These are phyloP conservation scores for Rutstroemia sp. DNA, from an alignment of 2,329 filamentous ascomycete species.

Conservation along the genomic window DNA sequence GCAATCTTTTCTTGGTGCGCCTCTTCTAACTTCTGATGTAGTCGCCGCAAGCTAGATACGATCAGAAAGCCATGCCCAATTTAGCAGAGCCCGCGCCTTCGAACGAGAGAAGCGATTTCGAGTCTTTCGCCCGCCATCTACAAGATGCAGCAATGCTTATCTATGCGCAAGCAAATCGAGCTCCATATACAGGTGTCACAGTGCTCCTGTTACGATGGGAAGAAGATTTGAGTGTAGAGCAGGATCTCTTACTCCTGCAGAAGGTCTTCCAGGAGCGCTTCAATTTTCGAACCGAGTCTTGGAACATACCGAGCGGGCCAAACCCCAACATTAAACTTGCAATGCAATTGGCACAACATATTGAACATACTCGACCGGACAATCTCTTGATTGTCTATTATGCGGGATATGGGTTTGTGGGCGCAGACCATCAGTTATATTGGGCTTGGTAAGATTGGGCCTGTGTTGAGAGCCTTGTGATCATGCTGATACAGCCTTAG, in stretches of 20 bases:
- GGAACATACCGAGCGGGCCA: constrained; percentile 51
- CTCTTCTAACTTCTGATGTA: constrained; percentile 15
- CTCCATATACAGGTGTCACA: constrained; percentile 50
- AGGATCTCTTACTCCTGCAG: constrained; percentile 48
- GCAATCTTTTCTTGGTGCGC: not conserved
- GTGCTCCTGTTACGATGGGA: constrained; percentile 57
- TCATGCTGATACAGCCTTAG: constrained; percentile 38
- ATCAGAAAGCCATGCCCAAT: constrained; percentile 27
- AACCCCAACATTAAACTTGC: constrained; percentile 55
- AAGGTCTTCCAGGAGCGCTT: constrained; percentile 52
- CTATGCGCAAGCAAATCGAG: constrained; percentile 53
- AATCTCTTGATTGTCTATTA: constrained; percentile 60
- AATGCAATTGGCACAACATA: constrained; percentile 51
- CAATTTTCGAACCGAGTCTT: constrained; percentile 52
- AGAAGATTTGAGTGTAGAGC: constrained; percentile 46
- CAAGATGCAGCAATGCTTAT: constrained; percentile 63
- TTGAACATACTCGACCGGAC: constrained; percentile 49
- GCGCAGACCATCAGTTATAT: constrained; percentile 53
- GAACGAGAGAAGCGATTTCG: constrained; percentile 45
- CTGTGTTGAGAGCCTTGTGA: constrained; percentile 18
- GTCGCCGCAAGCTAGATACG: constrained; percentile 24
- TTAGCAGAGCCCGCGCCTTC: constrained; percentile 26
- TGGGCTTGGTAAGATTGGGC: constrained; percentile 54
- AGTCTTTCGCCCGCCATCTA: constrained; percentile 58
- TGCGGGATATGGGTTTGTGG: constrained; percentile 51